Evolutionary conservation across 2,329 filamentous ascomycete species (phyloP), one percentile per base, ranked within the genome.

Genomic region (Exophiala aquamarina): DNA sequence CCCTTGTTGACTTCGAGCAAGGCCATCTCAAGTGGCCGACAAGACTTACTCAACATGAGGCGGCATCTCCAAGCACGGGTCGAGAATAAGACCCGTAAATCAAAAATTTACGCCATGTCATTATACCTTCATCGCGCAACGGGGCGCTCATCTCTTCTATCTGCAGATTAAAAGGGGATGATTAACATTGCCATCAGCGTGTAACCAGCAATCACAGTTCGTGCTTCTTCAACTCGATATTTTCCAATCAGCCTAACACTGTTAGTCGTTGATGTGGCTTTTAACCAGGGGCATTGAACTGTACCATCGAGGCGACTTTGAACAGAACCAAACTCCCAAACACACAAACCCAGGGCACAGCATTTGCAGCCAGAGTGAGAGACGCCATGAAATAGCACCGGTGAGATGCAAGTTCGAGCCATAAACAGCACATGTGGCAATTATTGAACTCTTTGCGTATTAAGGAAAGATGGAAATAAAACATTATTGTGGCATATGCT

Each of bases 211-310:
- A 87, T 70, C 3, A 79, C 74, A 4, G 71, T 65, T 11, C 76
- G 66, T 1, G 78, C 80, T 54, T 83, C 73, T 15, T 82, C 78
- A 10, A 74, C 68, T 9, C 76, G 74, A 50, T 80, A 76, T 47
- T 81, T 74, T 44, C 75, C 74, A 41, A 81, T 77, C n/a, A 83
- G 68, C 79, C 79, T 81, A 67, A 2, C 80, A 82, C 2, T 76
- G 65, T 18, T 21, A 47, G 19, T 15, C 8, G 17, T 37, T 26
- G 11, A 26, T 11, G 23, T 6, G 23, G 11, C 23, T 26, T 11
- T 26, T 6, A 26, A 6, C 11, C 23, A 26, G 6, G 23, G n/a
- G n/a, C n/a, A 26, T 26, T 11, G 11, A 20, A 32, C 28, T 13
- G 8, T 9, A 47, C 36, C 36, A 55, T 31, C 47, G 32, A 13